A percentile compares a stretch with the other conserved stretches of the same genome.
Conservation (phyloP, 1,284 basidiomycete species). For the Boletus mariae region DNA sequence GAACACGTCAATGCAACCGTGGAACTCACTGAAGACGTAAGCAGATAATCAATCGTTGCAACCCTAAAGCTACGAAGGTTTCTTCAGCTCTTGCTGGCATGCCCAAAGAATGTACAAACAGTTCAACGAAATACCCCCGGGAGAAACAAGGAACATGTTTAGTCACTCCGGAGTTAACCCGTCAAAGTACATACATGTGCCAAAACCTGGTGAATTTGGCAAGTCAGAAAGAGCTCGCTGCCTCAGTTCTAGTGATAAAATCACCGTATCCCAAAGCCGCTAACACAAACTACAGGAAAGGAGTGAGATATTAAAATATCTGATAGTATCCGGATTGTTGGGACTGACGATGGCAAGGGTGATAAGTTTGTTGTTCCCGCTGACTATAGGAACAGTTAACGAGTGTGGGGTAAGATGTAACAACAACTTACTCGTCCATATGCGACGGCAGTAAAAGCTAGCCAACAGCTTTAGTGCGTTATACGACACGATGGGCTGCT, state of each 20-base stretch:
- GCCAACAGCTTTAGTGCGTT: background rate
- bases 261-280: background rate
- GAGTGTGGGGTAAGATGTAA: background rate
- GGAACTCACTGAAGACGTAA: background rate
- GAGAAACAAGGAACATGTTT: background rate
- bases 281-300: constrained; percentile 1
- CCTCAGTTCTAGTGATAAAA: background rate
- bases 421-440: background rate
- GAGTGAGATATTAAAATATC: background rate
- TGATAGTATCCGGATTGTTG: background rate
- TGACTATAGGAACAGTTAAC: constrained; percentile 6
- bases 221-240: background rate
- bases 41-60: background rate
- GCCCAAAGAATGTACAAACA: background rate
- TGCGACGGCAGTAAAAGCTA: background rate
- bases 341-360: constrained; percentile 12
- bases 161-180: background rate
- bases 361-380: constrained; percentile 9
- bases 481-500: background rate
- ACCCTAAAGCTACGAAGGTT: background rate
- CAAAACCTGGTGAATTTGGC: background rate
- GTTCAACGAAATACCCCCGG: background rate
- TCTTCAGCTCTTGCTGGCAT: background rate
- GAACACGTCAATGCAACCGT: background rate
- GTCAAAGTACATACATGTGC: constrained; percentile 5